Evolutionary conservation across 1,284 basidiomycete genomes (phyloP), one percentile per base, ranked within the genome.

Genomic region (Lignosus rhinocerotis): DNA sequence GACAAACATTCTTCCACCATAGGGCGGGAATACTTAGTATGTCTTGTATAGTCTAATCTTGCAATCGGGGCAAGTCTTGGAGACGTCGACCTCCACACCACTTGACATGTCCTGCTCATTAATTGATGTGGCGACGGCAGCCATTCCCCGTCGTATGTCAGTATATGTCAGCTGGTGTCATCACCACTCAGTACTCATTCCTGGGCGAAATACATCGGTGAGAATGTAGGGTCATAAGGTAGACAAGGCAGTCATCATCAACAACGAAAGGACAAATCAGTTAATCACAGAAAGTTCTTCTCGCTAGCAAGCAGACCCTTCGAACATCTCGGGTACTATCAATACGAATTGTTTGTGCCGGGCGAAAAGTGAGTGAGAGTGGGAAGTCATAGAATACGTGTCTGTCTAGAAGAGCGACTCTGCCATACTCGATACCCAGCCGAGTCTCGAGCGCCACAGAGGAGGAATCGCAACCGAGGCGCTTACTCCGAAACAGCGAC

Each of bases 401-500:
- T 47, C 41, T 51, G 14, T 32, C 32, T 45, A 48, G 19, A 36
- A 47, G 38, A 51, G 53, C 57, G 48, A 51, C 48, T 52, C 19
- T 33, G 33, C 33, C 38, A 55, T 30, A 41, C 51, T 51, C 54
- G 51, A 16, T 52, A 36, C 54, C 50, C 54, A 55, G 43, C 45
- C 53, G 50, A 56, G 51, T 51, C 59, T 25, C 48, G 49, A 36
- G 42, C 54, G 52, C 49, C 58, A 36, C 51, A 25, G n/a, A 32
- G 17, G 33, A 19, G 49, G 51, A 33, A 55, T 31, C 49, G 42
- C 56, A 49, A 53, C 31, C 25, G 38, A 33, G 19, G 17, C 54
- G 53, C 51, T 57, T 62, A 65, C 62, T 75, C 70, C 36, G 67
- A 62, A 5, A 70, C 73, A 43, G 77, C 73, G 51, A 80, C 77